Base-by-base conservation (phyloP, 2,329 filamentous ascomycete species). In the Hyphodiscus sp. region DNA sequence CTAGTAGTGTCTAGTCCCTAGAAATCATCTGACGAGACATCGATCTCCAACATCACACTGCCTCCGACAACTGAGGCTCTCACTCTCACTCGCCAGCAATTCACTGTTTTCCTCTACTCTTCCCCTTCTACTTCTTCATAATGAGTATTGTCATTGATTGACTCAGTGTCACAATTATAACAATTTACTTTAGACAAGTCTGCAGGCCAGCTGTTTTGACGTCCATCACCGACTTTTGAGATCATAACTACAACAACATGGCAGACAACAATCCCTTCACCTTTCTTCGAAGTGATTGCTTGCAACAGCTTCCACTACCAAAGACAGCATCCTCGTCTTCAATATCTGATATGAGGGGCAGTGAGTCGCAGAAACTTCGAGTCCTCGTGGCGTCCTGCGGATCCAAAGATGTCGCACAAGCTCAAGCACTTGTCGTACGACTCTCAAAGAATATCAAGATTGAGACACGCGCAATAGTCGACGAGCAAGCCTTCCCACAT, bases 371-470 rank as follows among this genome's bases (percentile, higher is more conserved):
- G 59, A 80, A 79, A 59, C 71, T 85, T 29, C 79, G 75, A 57
- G 76, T 88, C 52, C 78, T 88, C 33, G 75, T 88, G 38, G 82
- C 82, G 54, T 79, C 85, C 53, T 85, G 85, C 61, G 83, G 85
- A 54, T 75, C 79, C 46, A 76, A 79, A 52, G 83, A 86, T 63
- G 79, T 83, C 29, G 81, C 83, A 45, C 85, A 81, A 70, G 83
- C 83, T 50, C 79, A 85, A 65, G 75, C 82, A 18, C 76, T 88
- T 50, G 81, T 85, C 56, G 77, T 86, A 47, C 80, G 84, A 55
- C 76, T 88, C 3, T 85, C 84, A 51, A 86, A 85, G 64, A 80
- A 83, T 54, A 66, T 77, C 9, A 77, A 81, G 56, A 81, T 85
- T 58, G 78, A 82, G 58, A 81, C 78, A 30, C 74, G 79, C 53